Evolutionary conservation across 2,329 filamentous ascomycete genomes (phyloP).

Genomic region (Cytospora mali): DNA sequence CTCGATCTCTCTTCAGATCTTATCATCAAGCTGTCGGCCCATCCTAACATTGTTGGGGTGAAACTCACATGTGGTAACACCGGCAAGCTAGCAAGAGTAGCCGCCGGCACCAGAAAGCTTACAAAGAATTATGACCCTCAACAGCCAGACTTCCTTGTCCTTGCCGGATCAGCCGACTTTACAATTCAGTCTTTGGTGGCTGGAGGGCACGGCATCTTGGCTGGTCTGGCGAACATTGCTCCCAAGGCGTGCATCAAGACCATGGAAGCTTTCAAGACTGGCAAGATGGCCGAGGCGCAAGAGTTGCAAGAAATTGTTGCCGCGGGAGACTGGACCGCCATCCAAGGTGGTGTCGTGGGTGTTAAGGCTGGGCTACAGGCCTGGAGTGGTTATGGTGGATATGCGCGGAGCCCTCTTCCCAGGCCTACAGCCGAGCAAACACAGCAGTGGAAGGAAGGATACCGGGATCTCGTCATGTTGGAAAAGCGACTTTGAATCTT

Average conservation of each 20-base stretch:
- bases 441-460: constrained; percentile 57
- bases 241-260: constrained; percentile 67
- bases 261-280: constrained; percentile 61
- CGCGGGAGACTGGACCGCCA: constrained; percentile 72
- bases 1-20: constrained; percentile 66
- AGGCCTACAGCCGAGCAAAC: constrained; percentile 53
- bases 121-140: constrained; percentile 38
- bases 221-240: constrained; percentile 71
- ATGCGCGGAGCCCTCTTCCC: constrained; percentile 52
- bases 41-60: constrained; percentile 68
- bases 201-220: constrained; percentile 72
- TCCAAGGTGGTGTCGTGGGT: constrained; percentile 70
- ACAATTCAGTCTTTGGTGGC: constrained; percentile 68
- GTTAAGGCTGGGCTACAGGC: constrained; percentile 69
- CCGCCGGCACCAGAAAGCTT: constrained; percentile 55
- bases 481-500: constrained; percentile 50
- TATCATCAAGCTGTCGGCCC: constrained; percentile 60
- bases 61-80: constrained; percentile 74
- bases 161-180: constrained; percentile 75
- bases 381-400: constrained; percentile 69
- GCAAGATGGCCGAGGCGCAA: constrained; percentile 61
- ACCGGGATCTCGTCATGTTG: constrained; percentile 53
- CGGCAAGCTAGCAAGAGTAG: constrained; percentile 67
- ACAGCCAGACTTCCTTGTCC: constrained; percentile 63
- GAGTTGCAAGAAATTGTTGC: constrained; percentile 67